A percentile compares a stretch with the other conserved stretches of the same genome.
phyloP scores from a whole-genome alignment of 2,329 filamentous ascomycete species.

The Colletotrichum phormii region DNA sequence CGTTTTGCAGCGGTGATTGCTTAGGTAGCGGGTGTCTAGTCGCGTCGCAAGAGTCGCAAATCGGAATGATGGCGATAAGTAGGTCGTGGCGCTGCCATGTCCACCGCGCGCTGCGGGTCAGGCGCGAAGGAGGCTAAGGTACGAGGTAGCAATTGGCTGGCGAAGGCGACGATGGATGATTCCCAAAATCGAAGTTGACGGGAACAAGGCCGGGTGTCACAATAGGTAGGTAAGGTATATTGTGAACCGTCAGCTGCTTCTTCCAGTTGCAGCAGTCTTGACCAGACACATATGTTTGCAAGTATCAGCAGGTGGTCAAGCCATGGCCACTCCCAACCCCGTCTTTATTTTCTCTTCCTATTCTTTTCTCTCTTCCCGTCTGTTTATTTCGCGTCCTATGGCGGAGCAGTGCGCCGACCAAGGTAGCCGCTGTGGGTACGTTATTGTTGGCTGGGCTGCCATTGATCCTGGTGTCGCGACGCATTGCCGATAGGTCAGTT shows the following conservation, averaged over 20 bases:
- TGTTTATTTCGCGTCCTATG: conserved; percentile 23
- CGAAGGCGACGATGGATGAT: neutral
- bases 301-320: neutral
- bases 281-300: neutral
- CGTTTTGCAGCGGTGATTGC: neutral
- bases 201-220: neutral
- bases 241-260: neutral
- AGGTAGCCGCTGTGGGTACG: neutral
- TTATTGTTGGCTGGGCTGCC: conserved; percentile 15
- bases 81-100: conserved; percentile 1
- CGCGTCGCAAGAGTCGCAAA: conserved; percentile 19
- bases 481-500: conserved; percentile 10
- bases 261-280: neutral
- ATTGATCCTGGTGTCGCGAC: conserved; percentile 1
- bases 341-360: neutral
- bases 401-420: neutral
- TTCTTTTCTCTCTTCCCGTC: neutral
- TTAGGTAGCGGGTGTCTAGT: neutral
- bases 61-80: neutral
- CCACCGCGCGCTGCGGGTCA: neutral
- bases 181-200: neutral
- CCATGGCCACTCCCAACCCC: neutral
- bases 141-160: neutral
- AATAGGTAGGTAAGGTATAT: neutral
- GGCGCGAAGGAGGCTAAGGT: neutral